Evolutionary conservation across 2,329 filamentous ascomycete genomes (phyloP).

Genomic region (Magnaporthiopsis rhizophila): DNA sequence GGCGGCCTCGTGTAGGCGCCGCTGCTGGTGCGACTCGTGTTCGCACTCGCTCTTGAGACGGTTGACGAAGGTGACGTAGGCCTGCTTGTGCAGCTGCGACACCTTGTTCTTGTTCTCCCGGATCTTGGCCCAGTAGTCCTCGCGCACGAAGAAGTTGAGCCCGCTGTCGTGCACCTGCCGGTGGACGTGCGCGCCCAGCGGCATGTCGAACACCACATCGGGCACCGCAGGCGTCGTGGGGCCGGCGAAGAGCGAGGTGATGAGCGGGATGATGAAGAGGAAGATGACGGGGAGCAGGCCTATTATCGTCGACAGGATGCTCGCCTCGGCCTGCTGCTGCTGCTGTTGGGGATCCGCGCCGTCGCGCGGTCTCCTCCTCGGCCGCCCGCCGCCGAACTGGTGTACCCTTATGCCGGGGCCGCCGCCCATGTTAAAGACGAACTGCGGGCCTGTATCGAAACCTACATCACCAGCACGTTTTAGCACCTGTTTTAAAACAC

Average conservation of each 20-base stretch:
- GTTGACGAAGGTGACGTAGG: conserved; percentile 65
- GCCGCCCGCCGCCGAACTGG: conserved; percentile 79
- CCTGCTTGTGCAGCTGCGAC: conserved; percentile 64
- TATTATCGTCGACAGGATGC: conserved; percentile 50
- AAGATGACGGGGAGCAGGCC: conserved; percentile 82
- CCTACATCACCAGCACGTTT: conserved; percentile 23
- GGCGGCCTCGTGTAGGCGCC: conserved; percentile 65
- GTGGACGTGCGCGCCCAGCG: conserved; percentile 64
- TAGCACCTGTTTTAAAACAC: background rate
- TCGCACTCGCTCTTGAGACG: conserved; percentile 66
- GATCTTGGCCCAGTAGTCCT: conserved; percentile 8
- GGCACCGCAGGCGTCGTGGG: conserved; percentile 49
- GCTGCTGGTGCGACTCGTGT: conserved; percentile 57
- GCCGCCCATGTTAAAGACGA: conserved; percentile 91
- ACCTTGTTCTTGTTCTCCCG: conserved; percentile 62
- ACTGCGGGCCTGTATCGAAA: conserved; percentile 75
- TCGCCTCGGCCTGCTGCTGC: conserved; percentile 40
- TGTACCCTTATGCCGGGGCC: conserved; percentile 89
- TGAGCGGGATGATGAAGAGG: conserved; percentile 76
- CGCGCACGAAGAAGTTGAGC: conserved; percentile 3
- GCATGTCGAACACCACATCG: conserved; percentile 65
- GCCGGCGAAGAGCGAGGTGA: conserved; percentile 70
- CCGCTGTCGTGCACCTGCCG: conserved; percentile 24
- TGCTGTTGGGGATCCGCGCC: conserved; percentile 36
- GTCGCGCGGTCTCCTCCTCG: conserved; percentile 62